phyloP scores from a whole-genome alignment of 2,329 filamentous ascomycete species.

The Paracoccidioides lutzii region DNA sequence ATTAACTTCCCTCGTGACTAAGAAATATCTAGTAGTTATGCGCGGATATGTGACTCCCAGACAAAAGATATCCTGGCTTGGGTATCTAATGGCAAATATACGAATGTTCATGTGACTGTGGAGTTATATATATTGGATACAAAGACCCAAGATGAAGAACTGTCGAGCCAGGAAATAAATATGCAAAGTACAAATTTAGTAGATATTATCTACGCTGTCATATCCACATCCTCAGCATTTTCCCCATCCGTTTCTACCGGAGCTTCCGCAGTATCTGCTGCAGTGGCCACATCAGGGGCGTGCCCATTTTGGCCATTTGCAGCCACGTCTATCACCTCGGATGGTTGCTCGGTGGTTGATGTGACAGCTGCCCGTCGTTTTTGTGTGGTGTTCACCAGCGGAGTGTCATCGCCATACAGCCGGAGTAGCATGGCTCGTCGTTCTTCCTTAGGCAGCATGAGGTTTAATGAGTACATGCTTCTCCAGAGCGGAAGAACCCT shows the following conservation, averaged over 20 bases:
- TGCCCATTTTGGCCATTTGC: not conserved
- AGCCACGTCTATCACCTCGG: not conserved
- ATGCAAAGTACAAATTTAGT: not conserved
- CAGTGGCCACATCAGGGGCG: conserved; percentile 1
- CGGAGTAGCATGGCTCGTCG: conserved; percentile 81
- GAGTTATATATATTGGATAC: not conserved
- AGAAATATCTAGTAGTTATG: not conserved
- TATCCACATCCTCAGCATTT: not conserved
- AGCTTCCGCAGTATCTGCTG: conserved; percentile 1
- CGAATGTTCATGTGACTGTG: not conserved
- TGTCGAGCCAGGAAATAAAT: not conserved
- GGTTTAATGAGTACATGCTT: conserved; percentile 78
- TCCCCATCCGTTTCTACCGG: not conserved
- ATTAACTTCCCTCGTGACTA: not conserved
- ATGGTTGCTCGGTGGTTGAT: conserved; percentile 7
- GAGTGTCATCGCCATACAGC: conserved; percentile 79
- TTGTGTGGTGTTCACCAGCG: conserved; percentile 53
- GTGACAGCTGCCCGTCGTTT: conserved; percentile 16
- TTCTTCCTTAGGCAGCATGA: conserved; percentile 98
- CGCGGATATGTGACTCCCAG: not conserved
- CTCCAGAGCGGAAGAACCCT: conserved; percentile 92
- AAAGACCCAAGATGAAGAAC: not conserved
- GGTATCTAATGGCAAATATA: not conserved
- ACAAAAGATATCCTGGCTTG: not conserved
- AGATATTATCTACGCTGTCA: not conserved